phyloP scores from a whole-genome alignment of 805 yeast species.

The Saturnispora hagleri region DNA sequence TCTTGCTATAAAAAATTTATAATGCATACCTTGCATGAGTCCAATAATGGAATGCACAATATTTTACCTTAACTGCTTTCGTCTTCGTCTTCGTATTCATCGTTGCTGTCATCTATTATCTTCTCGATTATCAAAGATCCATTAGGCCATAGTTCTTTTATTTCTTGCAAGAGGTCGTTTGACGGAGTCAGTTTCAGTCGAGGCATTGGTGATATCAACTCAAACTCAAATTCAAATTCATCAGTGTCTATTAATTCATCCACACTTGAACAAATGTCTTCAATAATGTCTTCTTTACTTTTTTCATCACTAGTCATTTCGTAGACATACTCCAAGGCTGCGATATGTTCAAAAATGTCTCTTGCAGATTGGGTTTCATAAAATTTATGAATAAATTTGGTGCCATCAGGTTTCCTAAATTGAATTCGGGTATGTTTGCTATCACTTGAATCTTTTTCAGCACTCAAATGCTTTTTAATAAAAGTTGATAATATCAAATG shows the following conservation, averaged over 20 bases:
- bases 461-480: conserved; percentile 8
- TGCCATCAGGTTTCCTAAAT: conserved; percentile 46
- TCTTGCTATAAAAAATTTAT: background rate
- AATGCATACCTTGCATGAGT: background rate
- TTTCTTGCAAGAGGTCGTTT: conserved; percentile 15
- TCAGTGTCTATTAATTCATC: conserved; percentile 14
- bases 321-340: conserved; percentile 27
- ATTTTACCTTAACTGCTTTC: background rate
- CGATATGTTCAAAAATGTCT: conserved; percentile 45
- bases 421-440: conserved; percentile 37
- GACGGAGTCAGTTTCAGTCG: conserved; percentile 23
- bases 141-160: conserved; percentile 30
- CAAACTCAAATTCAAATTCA: conserved; percentile 21
- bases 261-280: conserved; percentile 6
- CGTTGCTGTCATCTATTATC: conserved; percentile 18
- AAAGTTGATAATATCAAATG: conserved; percentile 5
- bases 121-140: conserved; percentile 29
- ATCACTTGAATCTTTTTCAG: conserved; percentile 15
- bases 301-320: conserved; percentile 9
- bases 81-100: conserved; percentile 13
- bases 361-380: conserved; percentile 29
- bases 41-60: background rate
- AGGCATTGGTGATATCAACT: conserved; percentile 30
- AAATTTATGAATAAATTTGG: conserved; percentile 38
- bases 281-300: conserved; percentile 1